These are phyloP conservation scores for Starmerella bombicola DNA, from an alignment of 805 yeast genomes.

Conservation along the genomic window DNA sequence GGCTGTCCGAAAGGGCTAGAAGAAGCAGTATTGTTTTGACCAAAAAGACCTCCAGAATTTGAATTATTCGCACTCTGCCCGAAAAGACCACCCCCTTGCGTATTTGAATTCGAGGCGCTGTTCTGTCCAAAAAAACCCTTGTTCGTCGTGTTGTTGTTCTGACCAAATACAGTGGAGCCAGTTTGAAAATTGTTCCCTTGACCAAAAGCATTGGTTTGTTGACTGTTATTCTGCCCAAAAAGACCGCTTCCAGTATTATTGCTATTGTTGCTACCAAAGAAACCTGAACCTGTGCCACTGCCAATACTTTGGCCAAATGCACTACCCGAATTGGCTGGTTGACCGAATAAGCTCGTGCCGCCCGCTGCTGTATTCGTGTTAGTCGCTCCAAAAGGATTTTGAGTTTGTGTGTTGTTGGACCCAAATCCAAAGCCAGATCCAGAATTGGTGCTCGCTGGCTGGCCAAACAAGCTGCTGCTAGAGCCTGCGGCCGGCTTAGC, in stretches of 20 bases:
- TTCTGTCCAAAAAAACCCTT: slow-evolving; percentile 10
- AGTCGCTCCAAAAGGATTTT: slow-evolving; percentile 2
- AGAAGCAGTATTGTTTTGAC: slow-evolving; percentile 10
- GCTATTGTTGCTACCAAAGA: slow-evolving; percentile 1
- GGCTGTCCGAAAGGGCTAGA: slow-evolving; percentile 4
- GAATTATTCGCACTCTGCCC: slow-evolving; percentile 11
- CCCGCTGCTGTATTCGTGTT: neutral
- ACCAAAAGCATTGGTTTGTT: too few relatives aligned
- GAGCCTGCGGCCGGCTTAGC: slow-evolving; percentile 9
- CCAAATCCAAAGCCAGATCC: slow-evolving; percentile 2
- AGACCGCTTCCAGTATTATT: slow-evolving; percentile 5
- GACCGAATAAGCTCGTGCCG: neutral
- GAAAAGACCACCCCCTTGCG: slow-evolving; percentile 31
- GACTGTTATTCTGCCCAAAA: slow-evolving; percentile 12
- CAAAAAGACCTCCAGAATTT: slow-evolving; percentile 25
- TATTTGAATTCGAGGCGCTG: slow-evolving; percentile 5
- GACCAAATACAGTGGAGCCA: slow-evolving; percentile 15
- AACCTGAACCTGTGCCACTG: neutral
- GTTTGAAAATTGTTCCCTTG: slow-evolving; percentile 11
- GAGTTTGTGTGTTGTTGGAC: neutral
- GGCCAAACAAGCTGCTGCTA: neutral
- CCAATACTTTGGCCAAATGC: neutral
- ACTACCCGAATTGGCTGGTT: neutral
- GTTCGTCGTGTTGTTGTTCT: slow-evolving; percentile 4
- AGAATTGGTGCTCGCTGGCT: neutral